These are phyloP conservation scores for Limonium bicolor DNA, from an alignment of 148 eudicot genomes.

Conservation along the genomic window DNA sequence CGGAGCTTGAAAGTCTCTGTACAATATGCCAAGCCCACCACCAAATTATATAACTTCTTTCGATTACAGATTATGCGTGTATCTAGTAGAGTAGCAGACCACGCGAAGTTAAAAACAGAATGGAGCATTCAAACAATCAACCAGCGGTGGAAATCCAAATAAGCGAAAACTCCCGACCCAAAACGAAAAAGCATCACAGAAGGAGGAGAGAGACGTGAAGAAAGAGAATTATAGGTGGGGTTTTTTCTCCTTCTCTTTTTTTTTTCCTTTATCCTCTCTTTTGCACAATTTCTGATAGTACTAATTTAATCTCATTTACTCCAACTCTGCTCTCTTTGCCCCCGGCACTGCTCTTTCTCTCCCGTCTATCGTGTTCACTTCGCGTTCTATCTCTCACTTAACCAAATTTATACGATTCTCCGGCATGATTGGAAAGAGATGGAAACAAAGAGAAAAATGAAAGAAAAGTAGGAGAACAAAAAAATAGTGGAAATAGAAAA, in stretches of 20 bases:
- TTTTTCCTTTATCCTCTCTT: neutral
- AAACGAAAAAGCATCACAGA: neutral
- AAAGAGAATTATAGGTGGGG: slow-evolving; percentile 14
- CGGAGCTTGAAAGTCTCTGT: too few species aligned
- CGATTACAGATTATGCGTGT: too few species aligned
- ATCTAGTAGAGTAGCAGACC: too few species aligned
- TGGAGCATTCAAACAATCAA: neutral
- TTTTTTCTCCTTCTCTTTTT: neutral
- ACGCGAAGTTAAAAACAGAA: too few species aligned
- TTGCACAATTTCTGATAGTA: neutral
- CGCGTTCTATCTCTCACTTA: neutral
- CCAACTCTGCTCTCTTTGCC: neutral
- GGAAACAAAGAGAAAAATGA: slow-evolving; percentile 3
- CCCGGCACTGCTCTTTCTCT: too few species aligned
- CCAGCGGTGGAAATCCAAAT: neutral
- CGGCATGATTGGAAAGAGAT: slow-evolving; percentile 19
- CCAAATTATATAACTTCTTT: too few species aligned
- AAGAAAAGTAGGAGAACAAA: slow-evolving; percentile 1
- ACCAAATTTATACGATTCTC: neutral
- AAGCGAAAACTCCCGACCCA: neutral
- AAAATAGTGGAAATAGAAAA: neutral
- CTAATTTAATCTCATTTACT: slow-evolving; percentile 9
- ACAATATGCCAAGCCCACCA: too few species aligned
- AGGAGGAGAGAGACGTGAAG: slow-evolving; percentile 26
- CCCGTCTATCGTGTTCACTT: neutral